Conservation (phyloP, 1,284 basidiomycete species). For the Ganoderma meredithae region DNA sequence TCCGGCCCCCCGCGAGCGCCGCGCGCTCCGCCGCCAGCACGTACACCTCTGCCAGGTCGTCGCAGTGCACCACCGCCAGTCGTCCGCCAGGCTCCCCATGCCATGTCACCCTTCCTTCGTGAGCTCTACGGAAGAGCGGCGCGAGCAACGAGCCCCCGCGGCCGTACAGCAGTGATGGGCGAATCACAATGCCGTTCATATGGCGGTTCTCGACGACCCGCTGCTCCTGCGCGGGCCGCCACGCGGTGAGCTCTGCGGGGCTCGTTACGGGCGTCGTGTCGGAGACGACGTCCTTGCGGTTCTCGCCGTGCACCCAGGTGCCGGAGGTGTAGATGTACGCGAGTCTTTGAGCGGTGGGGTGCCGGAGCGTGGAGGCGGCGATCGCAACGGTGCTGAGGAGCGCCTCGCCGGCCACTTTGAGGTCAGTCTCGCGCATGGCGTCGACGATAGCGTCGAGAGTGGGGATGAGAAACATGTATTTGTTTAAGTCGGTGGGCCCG, state of each 20-base stretch:
- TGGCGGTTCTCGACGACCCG: constrained; percentile 40
- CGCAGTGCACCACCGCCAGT: constrained; percentile 53
- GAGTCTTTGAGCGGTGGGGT: constrained; percentile 47
- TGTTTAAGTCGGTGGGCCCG: constrained; percentile 41
- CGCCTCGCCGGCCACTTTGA: constrained; percentile 31
- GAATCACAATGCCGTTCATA: constrained; percentile 59
- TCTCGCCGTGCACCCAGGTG: constrained; percentile 56
- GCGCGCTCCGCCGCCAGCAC: constrained; percentile 52
- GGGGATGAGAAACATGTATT: constrained; percentile 50
- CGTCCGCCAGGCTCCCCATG: constrained; percentile 51
- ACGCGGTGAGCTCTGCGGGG: constrained; percentile 43
- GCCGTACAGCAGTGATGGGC: constrained; percentile 57
- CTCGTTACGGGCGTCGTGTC: constrained; percentile 46
- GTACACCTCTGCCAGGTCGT: constrained; percentile 60
- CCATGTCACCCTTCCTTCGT: constrained; percentile 47
- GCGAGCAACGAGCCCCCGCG: constrained; percentile 51
- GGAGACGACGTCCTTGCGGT: constrained; percentile 43
- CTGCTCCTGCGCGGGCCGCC: constrained; percentile 49
- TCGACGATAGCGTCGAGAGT: constrained; percentile 56
- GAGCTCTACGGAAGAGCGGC: constrained; percentile 47
- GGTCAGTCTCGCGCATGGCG: constrained; percentile 41
- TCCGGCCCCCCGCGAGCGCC: constrained; percentile 47
- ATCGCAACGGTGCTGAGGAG: constrained; percentile 47
- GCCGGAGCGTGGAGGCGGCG: constrained; percentile 40
- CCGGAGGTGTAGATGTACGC: constrained; percentile 60